These are phyloP conservation scores for Brachypodium distachyon DNA, from an alignment of 202 grass and related monocot genomes.

Conservation along the genomic window DNA sequence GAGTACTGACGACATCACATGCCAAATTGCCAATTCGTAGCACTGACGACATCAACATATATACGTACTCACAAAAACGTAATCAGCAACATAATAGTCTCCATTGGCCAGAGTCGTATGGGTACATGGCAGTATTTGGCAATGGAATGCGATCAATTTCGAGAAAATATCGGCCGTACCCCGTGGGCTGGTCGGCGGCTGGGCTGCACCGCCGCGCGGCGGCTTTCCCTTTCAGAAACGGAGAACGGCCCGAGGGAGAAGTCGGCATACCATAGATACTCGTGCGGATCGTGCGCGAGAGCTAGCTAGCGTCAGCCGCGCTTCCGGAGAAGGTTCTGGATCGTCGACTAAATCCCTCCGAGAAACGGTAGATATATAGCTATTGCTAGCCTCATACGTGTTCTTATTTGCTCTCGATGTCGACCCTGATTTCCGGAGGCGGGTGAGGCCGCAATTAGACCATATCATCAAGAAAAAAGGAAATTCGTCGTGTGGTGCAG, in stretches of 20 bases:
- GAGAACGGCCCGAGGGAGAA: not conserved
- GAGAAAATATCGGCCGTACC: not conserved
- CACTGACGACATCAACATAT: not conserved
- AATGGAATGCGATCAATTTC: not conserved
- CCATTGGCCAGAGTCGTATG: no score
- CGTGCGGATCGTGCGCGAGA: not conserved
- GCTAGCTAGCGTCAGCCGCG: not conserved
- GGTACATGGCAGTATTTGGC: no score
- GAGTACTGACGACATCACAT: not conserved
- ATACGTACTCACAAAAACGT: not conserved
- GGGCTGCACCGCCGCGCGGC: not conserved
- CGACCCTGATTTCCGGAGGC: not conserved
- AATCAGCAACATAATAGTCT: not conserved
- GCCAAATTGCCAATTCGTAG: not conserved
- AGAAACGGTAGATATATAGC: no score
- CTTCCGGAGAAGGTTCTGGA: not conserved
- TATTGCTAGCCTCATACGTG: not conserved
- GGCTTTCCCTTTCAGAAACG: not conserved
- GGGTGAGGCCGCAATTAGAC: not conserved
- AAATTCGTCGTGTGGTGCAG: not conserved
- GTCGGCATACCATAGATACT: constrained; percentile 7
- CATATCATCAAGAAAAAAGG: not conserved
- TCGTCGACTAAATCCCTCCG: not conserved
- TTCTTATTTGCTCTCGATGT: not conserved
- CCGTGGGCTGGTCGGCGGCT: not conserved